phyloP scores from a whole-genome alignment of 2,329 filamentous ascomycete genomes.

The Coleophoma crateriformis region DNA sequence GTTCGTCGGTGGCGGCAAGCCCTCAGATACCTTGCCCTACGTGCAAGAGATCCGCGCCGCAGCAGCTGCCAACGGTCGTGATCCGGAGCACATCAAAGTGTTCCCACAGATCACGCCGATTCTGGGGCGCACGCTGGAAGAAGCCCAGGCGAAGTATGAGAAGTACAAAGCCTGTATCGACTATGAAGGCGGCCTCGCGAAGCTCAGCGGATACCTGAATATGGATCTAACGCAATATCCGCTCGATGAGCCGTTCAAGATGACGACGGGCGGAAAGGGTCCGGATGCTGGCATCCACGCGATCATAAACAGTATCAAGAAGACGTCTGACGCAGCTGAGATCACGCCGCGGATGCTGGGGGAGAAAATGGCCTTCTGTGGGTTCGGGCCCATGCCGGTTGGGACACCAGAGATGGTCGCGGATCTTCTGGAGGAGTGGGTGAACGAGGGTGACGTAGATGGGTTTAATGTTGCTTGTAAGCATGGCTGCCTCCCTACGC shows the following conservation, averaged over 20 bases:
- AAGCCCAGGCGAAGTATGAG: slow-evolving; percentile 56
- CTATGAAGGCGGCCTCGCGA: slow-evolving; percentile 57
- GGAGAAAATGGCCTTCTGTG: slow-evolving; percentile 61
- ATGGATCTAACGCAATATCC: slow-evolving; percentile 53
- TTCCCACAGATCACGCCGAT: slow-evolving; percentile 62
- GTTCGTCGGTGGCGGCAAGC: slow-evolving; percentile 60
- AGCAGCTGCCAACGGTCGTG: slow-evolving; percentile 46
- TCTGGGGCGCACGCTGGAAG: slow-evolving; percentile 58
- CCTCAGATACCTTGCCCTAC: slow-evolving; percentile 51
- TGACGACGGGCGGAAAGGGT: neutral
- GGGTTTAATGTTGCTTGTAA: slow-evolving; percentile 64
- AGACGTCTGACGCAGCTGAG: slow-evolving; percentile 42
- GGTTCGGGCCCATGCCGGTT: slow-evolving; percentile 48
- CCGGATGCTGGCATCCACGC: slow-evolving; percentile 29
- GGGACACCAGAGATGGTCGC: slow-evolving; percentile 51
- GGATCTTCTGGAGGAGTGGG: slow-evolving; percentile 62
- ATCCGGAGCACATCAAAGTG: slow-evolving; percentile 57
- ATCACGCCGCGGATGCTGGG: slow-evolving; percentile 69
- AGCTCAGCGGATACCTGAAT: slow-evolving; percentile 69
- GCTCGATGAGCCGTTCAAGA: slow-evolving; percentile 51
- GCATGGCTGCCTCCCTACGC: neutral
- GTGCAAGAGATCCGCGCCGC: slow-evolving; percentile 56
- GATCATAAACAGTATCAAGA: slow-evolving; percentile 27
- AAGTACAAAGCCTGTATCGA: slow-evolving; percentile 57
- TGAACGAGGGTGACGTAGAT: slow-evolving; percentile 63